phyloP scores from a whole-genome alignment of 345 rosid species.

The Brassica rapa region DNA sequence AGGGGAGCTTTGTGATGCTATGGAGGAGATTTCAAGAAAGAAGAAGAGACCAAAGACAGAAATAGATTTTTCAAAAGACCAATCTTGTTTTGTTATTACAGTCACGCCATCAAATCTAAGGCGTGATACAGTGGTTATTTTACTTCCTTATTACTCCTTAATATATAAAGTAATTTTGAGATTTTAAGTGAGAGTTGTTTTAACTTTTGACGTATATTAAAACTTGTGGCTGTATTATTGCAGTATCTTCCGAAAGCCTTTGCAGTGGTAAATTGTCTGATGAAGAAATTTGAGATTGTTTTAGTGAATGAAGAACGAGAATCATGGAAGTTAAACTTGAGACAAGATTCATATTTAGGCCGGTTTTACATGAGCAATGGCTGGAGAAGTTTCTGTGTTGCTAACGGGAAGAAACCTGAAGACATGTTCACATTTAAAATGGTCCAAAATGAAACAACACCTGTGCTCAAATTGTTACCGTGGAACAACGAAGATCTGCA shows the following conservation, averaged over 20 bases:
- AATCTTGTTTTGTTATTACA: not conserved
- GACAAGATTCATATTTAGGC: not conserved
- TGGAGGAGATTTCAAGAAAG: not conserved
- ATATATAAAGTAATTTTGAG: not conserved
- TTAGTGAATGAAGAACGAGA: slow-evolving; percentile 14
- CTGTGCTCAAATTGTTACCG: not conserved
- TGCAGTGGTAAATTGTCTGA: not conserved
- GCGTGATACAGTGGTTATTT: slow-evolving; percentile 16
- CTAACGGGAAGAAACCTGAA: slow-evolving; percentile 25
- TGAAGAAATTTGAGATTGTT: slow-evolving; percentile 4
- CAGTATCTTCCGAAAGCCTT: slow-evolving; percentile 18
- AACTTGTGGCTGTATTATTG: not conserved
- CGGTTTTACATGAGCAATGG: slow-evolving; percentile 22
- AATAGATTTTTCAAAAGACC: slow-evolving; percentile 2
- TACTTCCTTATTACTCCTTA: slow-evolving; percentile 10
- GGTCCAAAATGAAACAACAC: slow-evolving; percentile 9
- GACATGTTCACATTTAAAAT: slow-evolving; percentile 3
- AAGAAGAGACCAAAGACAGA: not conserved
- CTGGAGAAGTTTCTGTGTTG: slow-evolving; percentile 34
- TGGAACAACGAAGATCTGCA: not conserved
- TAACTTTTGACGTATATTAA: not conserved
- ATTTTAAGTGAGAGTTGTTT: not conserved
- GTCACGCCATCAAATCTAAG: slow-evolving; percentile 18
- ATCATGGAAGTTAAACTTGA: slow-evolving; percentile 13
- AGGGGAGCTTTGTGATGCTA: slow-evolving; percentile 3